Conservation (phyloP, 768 basidiomycete species). For the Boletus reticuloceps region DNA sequence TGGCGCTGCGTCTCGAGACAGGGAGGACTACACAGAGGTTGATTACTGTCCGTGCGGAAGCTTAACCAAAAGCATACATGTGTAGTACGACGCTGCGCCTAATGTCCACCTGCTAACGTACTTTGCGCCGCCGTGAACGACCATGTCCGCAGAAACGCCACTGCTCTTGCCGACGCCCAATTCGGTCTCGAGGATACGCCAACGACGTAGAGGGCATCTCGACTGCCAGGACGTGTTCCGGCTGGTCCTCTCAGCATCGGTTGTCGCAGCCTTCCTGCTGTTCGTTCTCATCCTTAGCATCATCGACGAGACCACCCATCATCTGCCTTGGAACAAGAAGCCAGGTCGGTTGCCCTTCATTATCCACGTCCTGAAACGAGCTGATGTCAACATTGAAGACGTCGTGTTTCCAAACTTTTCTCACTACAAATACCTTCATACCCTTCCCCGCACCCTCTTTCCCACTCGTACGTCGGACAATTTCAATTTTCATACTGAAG, state of each 20-base stretch:
- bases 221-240: neutral
- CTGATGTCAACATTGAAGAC: neutral
- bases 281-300: slow-evolving; percentile 41
- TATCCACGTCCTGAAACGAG: neutral
- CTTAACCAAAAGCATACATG: neutral
- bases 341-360: slow-evolving; percentile 8
- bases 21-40: slow-evolving; percentile 48
- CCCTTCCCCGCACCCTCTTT: slow-evolving; percentile 47
- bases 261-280: slow-evolving; percentile 41
- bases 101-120: too few relatives aligned
- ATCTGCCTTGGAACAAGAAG: slow-evolving; percentile 10
- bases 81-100: too few relatives aligned
- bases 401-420: slow-evolving; percentile 51
- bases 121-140: neutral
- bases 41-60: slow-evolving; percentile 30
- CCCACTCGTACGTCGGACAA: slow-evolving; percentile 44
- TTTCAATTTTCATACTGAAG: neutral
- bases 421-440: slow-evolving; percentile 41
- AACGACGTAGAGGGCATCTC: neutral
- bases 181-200: neutral
- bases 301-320: slow-evolving; percentile 4
- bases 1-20: slow-evolving; percentile 35
- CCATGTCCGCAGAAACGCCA: slow-evolving; percentile 13
- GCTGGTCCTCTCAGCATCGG: slow-evolving; percentile 30
- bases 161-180: slow-evolving; percentile 3